Base-by-base conservation (phyloP, 2,329 filamentous ascomycete species). In the Xylariomycetidae sp. region DNA sequence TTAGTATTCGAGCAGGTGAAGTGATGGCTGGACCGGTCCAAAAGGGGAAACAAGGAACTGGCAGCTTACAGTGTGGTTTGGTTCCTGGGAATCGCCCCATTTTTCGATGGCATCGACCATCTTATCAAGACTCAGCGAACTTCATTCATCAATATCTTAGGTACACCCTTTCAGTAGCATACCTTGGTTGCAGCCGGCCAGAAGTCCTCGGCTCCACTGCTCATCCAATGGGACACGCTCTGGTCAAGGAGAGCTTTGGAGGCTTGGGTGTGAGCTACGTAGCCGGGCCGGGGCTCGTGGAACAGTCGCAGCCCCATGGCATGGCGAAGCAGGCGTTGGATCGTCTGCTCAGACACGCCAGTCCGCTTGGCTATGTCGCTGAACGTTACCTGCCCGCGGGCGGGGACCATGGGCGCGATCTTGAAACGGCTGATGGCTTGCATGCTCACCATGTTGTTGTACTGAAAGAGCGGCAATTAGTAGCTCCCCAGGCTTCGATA, bases 231-330 rank as follows among this genome's bases (percentile, higher is more conserved):
- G 8, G 40, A 44, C 8, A 58, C 36, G 6, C 40, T 32, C 3
- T 40, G 43, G 24, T 57, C 50, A 13, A 54, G 44, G 2, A 65
- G 40, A 6, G 58, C 33, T 6, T 48, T 50, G 16, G 58, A 61
- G 1, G 46, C 42, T 6, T 52, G 44, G 12, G 59, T 67, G 40
- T 68, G 65, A 3, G 58, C 56, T 4, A 69, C 59, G 10, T 49
- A 44, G 3, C 58, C 62, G 4, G 49, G 40, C 10, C 48, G 34
- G 0, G 60, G 61, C 43, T 68, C 65, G 16, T 39, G 35, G 34
- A 68, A 67, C 15, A 66, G 43, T 27, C 55, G 54, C 38, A 61
- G 60, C 1, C 55, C 52, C 38, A 63, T 60, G 19, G 60, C 59
- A 20, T 60, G 27, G 5, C 40, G 32, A 1, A 43, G 19, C 12